Percentiles rank a stretch among this genome's conserved stretches.
These are phyloP conservation scores for Pseudocercospora vitis DNA, from an alignment of 2,329 filamentous ascomycete genomes.

Conservation along the genomic window DNA sequence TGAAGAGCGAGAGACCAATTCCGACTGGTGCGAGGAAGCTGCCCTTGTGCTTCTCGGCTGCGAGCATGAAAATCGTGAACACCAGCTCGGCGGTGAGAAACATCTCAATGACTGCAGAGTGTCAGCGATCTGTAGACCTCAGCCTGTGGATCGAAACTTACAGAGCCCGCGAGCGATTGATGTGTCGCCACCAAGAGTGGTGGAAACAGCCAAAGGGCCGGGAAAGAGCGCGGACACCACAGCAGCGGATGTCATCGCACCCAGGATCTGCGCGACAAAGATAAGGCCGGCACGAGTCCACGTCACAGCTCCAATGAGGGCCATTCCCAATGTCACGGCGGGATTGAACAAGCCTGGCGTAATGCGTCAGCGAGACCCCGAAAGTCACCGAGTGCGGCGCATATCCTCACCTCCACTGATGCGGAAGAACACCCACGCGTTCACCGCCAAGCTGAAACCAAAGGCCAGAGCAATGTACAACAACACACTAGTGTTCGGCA, in stretches of 20 bases:
- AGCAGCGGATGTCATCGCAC: slow-evolving; percentile 47
- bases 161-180: slow-evolving; percentile 48
- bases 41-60: slow-evolving; percentile 46
- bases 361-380: no score
- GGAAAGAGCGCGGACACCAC: slow-evolving; percentile 49
- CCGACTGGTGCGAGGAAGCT: slow-evolving; percentile 44
- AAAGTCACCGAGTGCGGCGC: neutral
- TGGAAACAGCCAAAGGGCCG: slow-evolving; percentile 48
- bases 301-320: slow-evolving; percentile 48
- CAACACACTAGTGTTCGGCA: slow-evolving; percentile 39
- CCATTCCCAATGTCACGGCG: slow-evolving; percentile 50
- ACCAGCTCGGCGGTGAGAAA: slow-evolving; percentile 52
- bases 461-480: slow-evolving; percentile 45
- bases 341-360: slow-evolving; percentile 42
- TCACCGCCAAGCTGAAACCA: slow-evolving; percentile 47
- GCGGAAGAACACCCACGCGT: slow-evolving; percentile 49
- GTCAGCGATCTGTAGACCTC: slow-evolving; percentile 16
- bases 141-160: slow-evolving; percentile 22
- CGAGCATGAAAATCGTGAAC: slow-evolving; percentile 51
- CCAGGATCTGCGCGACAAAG: slow-evolving; percentile 49
- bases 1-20: slow-evolving; percentile 46
- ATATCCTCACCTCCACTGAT: slow-evolving; percentile 40
- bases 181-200: slow-evolving; percentile 45
- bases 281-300: slow-evolving; percentile 47
- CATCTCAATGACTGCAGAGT: slow-evolving; percentile 47